These are phyloP conservation scores for Nicotiana benthamiana DNA, from an alignment of 257 asterid genomes.

Conservation along the genomic window DNA sequence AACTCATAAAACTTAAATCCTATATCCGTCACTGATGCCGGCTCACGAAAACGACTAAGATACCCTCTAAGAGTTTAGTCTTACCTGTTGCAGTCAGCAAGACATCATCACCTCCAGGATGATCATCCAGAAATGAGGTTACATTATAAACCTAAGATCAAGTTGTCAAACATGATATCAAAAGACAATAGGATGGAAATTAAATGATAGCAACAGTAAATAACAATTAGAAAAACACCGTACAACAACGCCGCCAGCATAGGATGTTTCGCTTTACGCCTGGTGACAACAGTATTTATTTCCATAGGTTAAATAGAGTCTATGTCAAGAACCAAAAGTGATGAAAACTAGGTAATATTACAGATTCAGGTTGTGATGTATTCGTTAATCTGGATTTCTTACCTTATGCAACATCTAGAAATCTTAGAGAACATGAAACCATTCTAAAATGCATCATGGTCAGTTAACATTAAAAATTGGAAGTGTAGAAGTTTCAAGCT, in stretches of 20 bases:
- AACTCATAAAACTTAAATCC: no score
- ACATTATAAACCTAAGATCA: conserved; percentile 49
- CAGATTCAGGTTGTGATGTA: neutral
- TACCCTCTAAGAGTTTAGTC: neutral
- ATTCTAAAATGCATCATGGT: neutral
- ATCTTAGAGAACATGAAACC: neutral
- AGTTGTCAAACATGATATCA: neutral
- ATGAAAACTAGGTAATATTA: neutral
- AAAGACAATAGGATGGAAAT: neutral
- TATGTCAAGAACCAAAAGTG: neutral
- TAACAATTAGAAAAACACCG: neutral
- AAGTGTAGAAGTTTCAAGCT: neutral
- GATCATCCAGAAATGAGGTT: conserved; percentile 50
- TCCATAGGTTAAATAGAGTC: neutral
- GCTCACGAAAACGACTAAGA: neutral
- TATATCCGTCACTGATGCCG: no score
- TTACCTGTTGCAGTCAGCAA: conserved; percentile 43
- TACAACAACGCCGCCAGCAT: neutral
- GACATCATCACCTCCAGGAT: conserved; percentile 74
- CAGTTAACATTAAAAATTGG: neutral
- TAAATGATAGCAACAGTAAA: neutral
- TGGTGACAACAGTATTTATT: neutral
- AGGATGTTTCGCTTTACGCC: neutral
- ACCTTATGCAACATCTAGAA: neutral
- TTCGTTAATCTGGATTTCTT: neutral